These are phyloP conservation scores for Mycena galericulata DNA, from an alignment of 768 basidiomycete genomes.

Conservation along the genomic window DNA sequence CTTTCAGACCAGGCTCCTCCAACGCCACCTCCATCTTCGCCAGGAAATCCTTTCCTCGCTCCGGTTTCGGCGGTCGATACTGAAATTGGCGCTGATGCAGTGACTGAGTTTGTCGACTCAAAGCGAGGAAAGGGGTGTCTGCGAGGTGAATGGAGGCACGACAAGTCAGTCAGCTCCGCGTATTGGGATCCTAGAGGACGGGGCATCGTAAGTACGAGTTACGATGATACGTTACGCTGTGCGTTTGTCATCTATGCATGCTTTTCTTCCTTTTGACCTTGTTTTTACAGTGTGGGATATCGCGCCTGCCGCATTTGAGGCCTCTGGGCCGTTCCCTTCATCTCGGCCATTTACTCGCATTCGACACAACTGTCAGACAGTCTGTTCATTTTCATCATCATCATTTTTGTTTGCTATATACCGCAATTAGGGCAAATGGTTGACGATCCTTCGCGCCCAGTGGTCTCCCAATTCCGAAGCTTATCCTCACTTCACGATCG, in stretches of 20 bases:
- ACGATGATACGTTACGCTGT: constrained; percentile 84
- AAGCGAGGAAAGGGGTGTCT: constrained; percentile 65
- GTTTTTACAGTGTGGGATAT: constrained; percentile 79
- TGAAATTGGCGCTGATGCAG: constrained; percentile 55
- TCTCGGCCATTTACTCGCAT: constrained; percentile 74
- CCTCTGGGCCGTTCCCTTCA: constrained; percentile 63
- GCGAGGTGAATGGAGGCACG: constrained; percentile 75
- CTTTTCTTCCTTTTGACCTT: constrained; percentile 18
- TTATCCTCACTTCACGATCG: constrained; percentile 90
- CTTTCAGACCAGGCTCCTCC: constrained; percentile 45
- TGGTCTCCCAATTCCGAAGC: constrained; percentile 85
- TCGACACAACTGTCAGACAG: constrained; percentile 85
- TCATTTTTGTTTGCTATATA: background rate
- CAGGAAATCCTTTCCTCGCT: constrained; percentile 31
- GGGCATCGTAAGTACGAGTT: constrained; percentile 85
- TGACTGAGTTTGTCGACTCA: constrained; percentile 64
- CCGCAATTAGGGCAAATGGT: constrained; percentile 76
- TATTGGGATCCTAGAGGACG: constrained; percentile 90
- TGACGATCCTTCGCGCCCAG: constrained; percentile 80
- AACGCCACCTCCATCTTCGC: constrained; percentile 44
- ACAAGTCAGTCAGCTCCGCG: constrained; percentile 84
- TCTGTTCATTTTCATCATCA: constrained; percentile 46
- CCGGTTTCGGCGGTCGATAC: constrained; percentile 29
- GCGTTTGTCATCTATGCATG: constrained; percentile 42
- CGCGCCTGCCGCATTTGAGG: constrained; percentile 60